Base-by-base conservation (phyloP, 202 grass and related monocot species). In the Brachypodium distachyon region DNA sequence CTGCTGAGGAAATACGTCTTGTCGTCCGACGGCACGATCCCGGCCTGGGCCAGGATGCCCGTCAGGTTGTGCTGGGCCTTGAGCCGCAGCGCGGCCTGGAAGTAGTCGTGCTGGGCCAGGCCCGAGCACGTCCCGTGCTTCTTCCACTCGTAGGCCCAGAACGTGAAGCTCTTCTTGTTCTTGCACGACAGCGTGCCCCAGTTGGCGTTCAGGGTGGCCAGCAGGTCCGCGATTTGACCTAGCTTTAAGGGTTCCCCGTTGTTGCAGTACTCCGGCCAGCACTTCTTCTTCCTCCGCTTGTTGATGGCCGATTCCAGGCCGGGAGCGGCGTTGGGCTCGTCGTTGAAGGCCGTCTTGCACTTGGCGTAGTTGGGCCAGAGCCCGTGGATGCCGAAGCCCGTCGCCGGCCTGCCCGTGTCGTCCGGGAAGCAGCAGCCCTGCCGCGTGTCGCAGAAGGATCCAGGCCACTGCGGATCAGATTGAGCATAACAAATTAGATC, bases 81-180 rank as follows among this genome's bases (percentile, higher is more conserved):
- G 61, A 93, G 68, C 9, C 34, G 38, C 17, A 93, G 87, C 67
- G 87, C 76, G 17, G 79, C 27, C 6, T 38, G 21, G 80, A 97
- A 97, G 76, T 90, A 97, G 28, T 46, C 72, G 69, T 93, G 93
- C 72, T 85, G 82, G 60, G 16, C 76, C 27, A 93, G 42, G 44
- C 42, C 32, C 4, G 93, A 90, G 73, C 93, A 93, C 17, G 90
- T 97, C 49, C 93, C 93, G 69, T 96, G 93, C 76, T 92, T 96
- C 53, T 79, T 48, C 93, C 93, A 96, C 73, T 96, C 93, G 70
- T 96, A 63, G 76, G 60, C 76, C 87, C 92, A 96, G 74, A 92
- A 96, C 73, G 76, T 36, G 37, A 78, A 25, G 51, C 92, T 88
- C 18, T 75, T 17, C 1, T 42, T 9, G 56, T 26, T 61, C 26